A percentile compares a stretch with the other conserved stretches of the same genome.
These are phyloP conservation scores for Paramarasmius palmivorus DNA, from an alignment of 1,284 basidiomycete species.

Conservation along the genomic window DNA sequence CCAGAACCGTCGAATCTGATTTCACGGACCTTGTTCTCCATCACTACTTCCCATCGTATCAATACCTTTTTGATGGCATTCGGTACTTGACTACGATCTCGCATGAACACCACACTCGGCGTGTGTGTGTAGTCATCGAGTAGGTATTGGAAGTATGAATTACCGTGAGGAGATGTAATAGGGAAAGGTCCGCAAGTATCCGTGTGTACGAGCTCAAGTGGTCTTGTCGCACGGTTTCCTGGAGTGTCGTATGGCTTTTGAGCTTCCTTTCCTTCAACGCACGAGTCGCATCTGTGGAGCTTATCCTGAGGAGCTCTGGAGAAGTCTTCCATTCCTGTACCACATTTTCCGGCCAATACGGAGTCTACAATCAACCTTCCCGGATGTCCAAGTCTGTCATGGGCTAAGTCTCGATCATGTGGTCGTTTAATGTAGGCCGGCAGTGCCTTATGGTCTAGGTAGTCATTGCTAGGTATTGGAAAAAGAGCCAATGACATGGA, in stretches of 20 bases:
- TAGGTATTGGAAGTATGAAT: background rate
- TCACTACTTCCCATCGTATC: background rate
- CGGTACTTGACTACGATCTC: background rate
- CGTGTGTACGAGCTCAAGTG: constrained; percentile 6
- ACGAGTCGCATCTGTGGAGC: background rate
- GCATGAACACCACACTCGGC: background rate
- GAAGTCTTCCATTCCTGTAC: background rate
- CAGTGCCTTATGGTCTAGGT: too few relatives aligned
- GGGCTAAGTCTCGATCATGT: too few relatives aligned
- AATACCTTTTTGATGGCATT: background rate
- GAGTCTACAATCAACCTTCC: too few relatives aligned
- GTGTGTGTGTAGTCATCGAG: constrained; percentile 6
- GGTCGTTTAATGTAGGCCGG: too few relatives aligned
- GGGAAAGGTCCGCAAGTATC: constrained; percentile 10
- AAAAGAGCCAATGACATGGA: too few relatives aligned
- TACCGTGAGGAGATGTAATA: background rate
- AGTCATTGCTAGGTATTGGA: too few relatives aligned
- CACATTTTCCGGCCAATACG: background rate
- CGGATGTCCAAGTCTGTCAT: too few relatives aligned
- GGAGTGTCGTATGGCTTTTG: background rate
- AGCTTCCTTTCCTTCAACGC: background rate
- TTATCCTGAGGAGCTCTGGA: too few relatives aligned
- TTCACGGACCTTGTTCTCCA: background rate
- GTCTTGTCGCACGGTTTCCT: background rate
- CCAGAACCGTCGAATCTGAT: background rate